A percentile compares a stretch with the other conserved stretches of the same genome.
These are phyloP conservation scores for Aspergillus japonicus DNA, from an alignment of 2,329 filamentous ascomycete genomes.

Conservation along the genomic window DNA sequence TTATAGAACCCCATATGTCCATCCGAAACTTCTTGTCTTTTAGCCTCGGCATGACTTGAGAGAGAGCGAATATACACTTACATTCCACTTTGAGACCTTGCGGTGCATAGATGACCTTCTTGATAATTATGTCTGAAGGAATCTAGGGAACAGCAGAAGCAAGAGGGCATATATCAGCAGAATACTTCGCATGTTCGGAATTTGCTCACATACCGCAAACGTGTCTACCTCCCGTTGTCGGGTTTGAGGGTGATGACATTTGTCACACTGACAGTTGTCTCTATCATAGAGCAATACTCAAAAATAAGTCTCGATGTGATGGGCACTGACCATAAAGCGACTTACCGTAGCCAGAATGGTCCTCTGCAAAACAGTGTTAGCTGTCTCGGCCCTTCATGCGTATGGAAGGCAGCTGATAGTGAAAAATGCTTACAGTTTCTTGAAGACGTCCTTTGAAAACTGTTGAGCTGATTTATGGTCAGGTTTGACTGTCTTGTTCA, in stretches of 20 bases:
- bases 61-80: slow-evolving; percentile 31
- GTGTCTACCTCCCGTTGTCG: slow-evolving; percentile 68
- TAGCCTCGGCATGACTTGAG: slow-evolving; percentile 12
- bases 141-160: slow-evolving; percentile 40
- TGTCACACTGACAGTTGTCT: slow-evolving; percentile 69
- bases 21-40: slow-evolving; percentile 59
- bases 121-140: slow-evolving; percentile 43
- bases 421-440: background rate
- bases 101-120: slow-evolving; percentile 31
- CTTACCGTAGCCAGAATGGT: slow-evolving; percentile 20
- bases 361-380: slow-evolving; percentile 14
- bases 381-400: background rate
- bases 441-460: background rate
- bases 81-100: slow-evolving; percentile 52
- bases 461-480: too few relatives aligned
- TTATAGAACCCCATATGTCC: slow-evolving; percentile 67
- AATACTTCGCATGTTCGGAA: background rate
- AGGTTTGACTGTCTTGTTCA: too few relatives aligned
- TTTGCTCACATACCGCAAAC: slow-evolving; percentile 55
- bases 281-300: slow-evolving; percentile 41
- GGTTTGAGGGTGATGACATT: slow-evolving; percentile 68
- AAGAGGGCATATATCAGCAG: background rate
- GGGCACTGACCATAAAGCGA: background rate
- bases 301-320: background rate
- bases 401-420: background rate